Evolutionary conservation across 495 filamentous ascomycete species (phyloP).

Genomic region (Hypoxylon trugodes): DNA sequence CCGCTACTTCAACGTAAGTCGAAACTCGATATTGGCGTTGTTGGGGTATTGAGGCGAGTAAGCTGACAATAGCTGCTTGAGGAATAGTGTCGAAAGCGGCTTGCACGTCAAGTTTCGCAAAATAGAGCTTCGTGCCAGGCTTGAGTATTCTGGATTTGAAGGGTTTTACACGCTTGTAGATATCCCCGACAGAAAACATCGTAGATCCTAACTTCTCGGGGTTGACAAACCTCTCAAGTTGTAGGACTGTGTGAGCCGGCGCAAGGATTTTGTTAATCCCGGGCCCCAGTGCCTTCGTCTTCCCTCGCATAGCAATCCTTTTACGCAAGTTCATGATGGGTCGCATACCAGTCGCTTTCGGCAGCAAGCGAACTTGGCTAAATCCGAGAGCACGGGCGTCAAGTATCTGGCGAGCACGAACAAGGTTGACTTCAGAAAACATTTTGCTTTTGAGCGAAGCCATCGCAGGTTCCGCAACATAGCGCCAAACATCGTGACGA

Average conservation of each 20-base stretch:
- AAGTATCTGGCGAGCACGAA: constrained; percentile 66
- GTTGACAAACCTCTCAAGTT: constrained; percentile 76
- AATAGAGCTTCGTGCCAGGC: constrained; percentile 62
- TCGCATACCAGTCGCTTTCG: constrained; percentile 71
- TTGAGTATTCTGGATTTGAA: constrained; percentile 66
- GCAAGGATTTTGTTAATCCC: constrained; percentile 85
- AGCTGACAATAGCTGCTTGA: constrained; percentile 71
- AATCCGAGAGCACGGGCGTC: constrained; percentile 72
- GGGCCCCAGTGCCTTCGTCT: constrained; percentile 63
- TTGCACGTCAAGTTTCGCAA: constrained; percentile 91
- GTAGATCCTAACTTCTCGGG: constrained; percentile 73
- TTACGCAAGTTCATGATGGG: constrained; percentile 87
- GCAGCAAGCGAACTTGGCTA: constrained; percentile 81
- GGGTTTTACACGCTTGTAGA: constrained; percentile 75
- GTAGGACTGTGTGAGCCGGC: constrained; percentile 79
- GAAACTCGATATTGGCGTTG: constrained; percentile 74
- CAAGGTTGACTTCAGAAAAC: constrained; percentile 78
- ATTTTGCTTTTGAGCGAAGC: constrained; percentile 72
- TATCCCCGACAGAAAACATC: constrained; percentile 81
- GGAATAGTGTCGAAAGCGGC: constrained; percentile 97
- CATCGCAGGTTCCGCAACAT: constrained; percentile 76
- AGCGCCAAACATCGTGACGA: constrained; percentile 89
- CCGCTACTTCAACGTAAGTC: constrained; percentile 76
- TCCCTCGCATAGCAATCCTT: constrained; percentile 62
- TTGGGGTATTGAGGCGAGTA: constrained; percentile 70